A percentile compares a stretch with the other conserved stretches of the same genome.
phyloP scores from a whole-genome alignment of 176 grass and related monocot genomes.

The Zizania latifolia region DNA sequence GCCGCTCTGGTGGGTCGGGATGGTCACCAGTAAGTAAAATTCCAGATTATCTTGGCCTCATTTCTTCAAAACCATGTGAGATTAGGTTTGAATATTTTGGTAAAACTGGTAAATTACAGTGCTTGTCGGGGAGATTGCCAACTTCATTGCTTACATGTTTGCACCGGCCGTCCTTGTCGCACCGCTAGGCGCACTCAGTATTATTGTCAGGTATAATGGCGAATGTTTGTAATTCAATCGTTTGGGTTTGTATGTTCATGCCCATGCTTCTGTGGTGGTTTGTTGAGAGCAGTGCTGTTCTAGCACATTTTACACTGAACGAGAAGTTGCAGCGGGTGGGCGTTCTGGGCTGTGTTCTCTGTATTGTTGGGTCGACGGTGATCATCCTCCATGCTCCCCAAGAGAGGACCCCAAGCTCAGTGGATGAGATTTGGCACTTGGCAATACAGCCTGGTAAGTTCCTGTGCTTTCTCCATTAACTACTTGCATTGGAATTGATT shows the following conservation, averaged over 20 bases:
- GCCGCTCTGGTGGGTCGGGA: constrained; percentile 96
- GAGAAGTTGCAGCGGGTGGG: constrained; percentile 90
- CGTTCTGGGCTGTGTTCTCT: constrained; percentile 80
- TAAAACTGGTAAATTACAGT: constrained; percentile 42
- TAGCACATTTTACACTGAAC: constrained; percentile 91
- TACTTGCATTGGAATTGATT: not conserved
- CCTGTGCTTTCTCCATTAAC: not conserved
- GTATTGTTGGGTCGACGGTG: constrained; percentile 85
- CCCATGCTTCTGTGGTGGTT: not conserved
- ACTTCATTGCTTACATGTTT: constrained; percentile 96
- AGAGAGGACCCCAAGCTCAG: constrained; percentile 68
- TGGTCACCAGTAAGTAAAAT: constrained; percentile 77
- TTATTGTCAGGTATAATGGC: constrained; percentile 68
- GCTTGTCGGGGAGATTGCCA: constrained; percentile 85
- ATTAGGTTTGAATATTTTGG: not conserved
- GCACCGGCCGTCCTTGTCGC: constrained; percentile 77
- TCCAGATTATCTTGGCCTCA: not conserved
- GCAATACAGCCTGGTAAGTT: constrained; percentile 73
- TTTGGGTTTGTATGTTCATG: not conserved
- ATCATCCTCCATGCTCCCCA: constrained; percentile 91
- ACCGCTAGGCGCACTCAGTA: constrained; percentile 79
- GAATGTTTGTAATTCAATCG: not conserved
- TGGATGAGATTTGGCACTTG: constrained; percentile 80
- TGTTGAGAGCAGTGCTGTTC: constrained; percentile 55
- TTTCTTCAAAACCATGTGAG: constrained; percentile 8